These are phyloP conservation scores for Ophryocystis elektroscirrha DNA, from an alignment of 169 alveolate species.

Conservation along the genomic window DNA sequence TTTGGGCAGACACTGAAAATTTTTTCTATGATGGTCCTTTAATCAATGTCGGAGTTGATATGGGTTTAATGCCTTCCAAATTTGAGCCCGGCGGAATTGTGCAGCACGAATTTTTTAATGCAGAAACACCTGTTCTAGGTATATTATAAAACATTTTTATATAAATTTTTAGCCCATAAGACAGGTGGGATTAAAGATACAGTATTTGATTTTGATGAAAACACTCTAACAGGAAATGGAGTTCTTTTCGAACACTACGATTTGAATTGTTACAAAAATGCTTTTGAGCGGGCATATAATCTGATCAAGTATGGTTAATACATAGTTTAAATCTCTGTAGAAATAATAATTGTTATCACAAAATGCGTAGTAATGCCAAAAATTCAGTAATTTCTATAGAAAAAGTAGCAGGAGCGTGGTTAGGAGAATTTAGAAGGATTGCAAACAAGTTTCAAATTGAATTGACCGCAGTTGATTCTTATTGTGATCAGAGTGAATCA, in stretches of 20 bases:
- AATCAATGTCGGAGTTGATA: constrained; percentile 58
- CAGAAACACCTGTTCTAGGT: constrained; percentile 59
- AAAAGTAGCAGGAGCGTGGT: too few species aligned
- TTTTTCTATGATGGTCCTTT: constrained; percentile 63
- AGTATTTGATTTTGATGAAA: constrained; percentile 45
- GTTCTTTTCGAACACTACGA: constrained; percentile 41
- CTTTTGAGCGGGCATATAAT: constrained; percentile 55
- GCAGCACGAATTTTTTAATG: constrained; percentile 69
- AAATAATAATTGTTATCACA: too few species aligned
- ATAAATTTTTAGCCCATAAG: constrained; percentile 33
- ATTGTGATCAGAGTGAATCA: too few species aligned
- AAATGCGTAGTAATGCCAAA: too few species aligned
- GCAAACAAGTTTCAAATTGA: too few species aligned
- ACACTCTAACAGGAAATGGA: constrained; percentile 48
- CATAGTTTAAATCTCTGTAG: too few species aligned
- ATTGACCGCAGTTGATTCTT: too few species aligned
- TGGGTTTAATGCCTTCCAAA: constrained; percentile 63
- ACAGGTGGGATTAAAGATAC: constrained; percentile 74
- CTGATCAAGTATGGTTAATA: too few species aligned
- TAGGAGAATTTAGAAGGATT: too few species aligned
- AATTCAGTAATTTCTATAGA: too few species aligned
- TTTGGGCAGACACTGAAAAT: constrained; percentile 67
- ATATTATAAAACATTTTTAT: background rate
- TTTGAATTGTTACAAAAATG: constrained; percentile 40
- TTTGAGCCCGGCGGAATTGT: constrained; percentile 82